These are phyloP conservation scores for Carnegiea gigantea DNA, from an alignment of 179 eudicot species.

Conservation along the genomic window DNA sequence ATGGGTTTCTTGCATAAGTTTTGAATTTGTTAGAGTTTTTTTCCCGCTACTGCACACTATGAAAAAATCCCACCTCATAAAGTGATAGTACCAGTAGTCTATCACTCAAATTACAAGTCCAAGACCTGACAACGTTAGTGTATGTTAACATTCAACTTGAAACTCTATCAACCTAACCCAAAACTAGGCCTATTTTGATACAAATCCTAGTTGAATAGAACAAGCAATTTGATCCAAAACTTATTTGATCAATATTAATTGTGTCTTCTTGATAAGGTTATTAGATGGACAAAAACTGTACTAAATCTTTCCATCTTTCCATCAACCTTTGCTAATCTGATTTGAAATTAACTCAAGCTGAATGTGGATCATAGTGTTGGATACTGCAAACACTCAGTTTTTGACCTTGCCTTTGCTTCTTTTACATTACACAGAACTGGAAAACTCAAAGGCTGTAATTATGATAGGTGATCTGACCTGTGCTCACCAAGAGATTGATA, in stretches of 20 bases:
- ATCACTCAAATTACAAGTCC: too few relatives aligned
- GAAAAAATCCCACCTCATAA: too few relatives aligned
- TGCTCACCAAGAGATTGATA: conserved; percentile 96
- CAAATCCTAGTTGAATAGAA: background rate
- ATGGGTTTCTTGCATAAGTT: background rate
- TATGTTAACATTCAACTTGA: background rate
- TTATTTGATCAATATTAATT: background rate
- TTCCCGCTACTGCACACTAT: too few relatives aligned
- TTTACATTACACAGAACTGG: conserved; percentile 62
- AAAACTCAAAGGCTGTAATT: conserved; percentile 87
- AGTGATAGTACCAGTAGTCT: too few relatives aligned
- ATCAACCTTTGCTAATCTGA: background rate
- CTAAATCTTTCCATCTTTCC: background rate
- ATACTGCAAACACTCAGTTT: background rate
- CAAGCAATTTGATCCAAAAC: background rate
- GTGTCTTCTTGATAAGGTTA: background rate
- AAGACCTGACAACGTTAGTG: too few relatives aligned
- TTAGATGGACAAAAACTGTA: background rate
- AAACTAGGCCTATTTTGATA: background rate
- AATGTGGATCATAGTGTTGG: background rate
- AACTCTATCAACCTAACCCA: background rate
- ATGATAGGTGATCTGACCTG: conserved; percentile 88
- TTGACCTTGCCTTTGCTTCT: conserved; percentile 6
- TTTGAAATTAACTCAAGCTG: too few relatives aligned
- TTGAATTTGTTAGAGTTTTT: background rate